phyloP scores from a whole-genome alignment of 345 rosid species.

The Luvunga scandens region DNA sequence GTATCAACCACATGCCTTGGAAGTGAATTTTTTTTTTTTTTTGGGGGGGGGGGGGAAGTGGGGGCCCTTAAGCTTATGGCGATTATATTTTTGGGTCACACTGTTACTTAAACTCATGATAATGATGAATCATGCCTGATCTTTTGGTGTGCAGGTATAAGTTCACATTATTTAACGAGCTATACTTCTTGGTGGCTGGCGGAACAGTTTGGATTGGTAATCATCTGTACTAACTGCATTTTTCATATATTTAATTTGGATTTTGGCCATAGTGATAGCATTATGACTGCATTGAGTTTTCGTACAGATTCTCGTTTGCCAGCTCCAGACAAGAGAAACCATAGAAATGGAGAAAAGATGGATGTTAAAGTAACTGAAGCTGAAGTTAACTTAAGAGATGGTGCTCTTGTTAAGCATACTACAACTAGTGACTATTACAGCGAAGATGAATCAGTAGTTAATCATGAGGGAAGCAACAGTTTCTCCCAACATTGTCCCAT shows the following conservation, averaged over 20 bases:
- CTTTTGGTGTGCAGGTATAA: slow-evolving; percentile 69
- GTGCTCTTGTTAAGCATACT: slow-evolving; percentile 25
- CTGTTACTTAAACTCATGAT: not conserved
- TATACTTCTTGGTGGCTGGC: slow-evolving; percentile 96
- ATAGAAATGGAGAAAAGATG: slow-evolving; percentile 24
- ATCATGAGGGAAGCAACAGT: slow-evolving; percentile 20
- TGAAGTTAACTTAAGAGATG: slow-evolving; percentile 20
- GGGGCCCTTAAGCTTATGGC: not conserved
- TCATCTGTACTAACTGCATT: slow-evolving; percentile 12
- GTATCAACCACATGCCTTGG: not conserved
- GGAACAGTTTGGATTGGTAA: slow-evolving; percentile 99
- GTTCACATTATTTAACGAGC: slow-evolving; percentile 95
- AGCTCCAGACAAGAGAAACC: slow-evolving; percentile 23
- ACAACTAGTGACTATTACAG: slow-evolving; percentile 4
- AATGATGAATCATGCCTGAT: not conserved
- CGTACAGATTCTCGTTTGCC: slow-evolving; percentile 60
- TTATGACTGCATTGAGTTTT: slow-evolving; percentile 3
- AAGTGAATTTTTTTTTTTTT: not conserved
- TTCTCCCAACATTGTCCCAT: slow-evolving; percentile 17
- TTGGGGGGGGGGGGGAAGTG: too few relatives aligned
- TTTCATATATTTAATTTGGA: not conserved
- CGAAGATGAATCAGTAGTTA: slow-evolving; percentile 23
- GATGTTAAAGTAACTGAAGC: slow-evolving; percentile 30
- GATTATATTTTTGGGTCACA: not conserved
- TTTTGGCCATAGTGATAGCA: not conserved